These are phyloP conservation scores for Cladorrhinum sp. DNA, from an alignment of 2,329 filamentous ascomycete species.

Conservation along the genomic window DNA sequence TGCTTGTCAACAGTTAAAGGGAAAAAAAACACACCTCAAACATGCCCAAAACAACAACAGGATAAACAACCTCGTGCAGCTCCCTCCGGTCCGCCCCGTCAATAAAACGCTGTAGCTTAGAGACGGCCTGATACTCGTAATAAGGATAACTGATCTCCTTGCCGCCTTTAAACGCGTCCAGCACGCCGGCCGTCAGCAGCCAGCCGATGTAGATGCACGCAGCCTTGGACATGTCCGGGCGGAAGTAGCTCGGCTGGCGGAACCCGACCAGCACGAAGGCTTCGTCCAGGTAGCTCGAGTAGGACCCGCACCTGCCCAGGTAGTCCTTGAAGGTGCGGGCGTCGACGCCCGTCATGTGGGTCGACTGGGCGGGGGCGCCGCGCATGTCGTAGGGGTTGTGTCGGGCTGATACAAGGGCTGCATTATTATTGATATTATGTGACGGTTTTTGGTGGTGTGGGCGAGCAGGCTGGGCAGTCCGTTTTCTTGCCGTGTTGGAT, in stretches of 20 bases:
- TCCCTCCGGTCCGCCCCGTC: slow-evolving; percentile 4
- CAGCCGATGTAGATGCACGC: slow-evolving; percentile 15
- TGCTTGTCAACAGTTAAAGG: neutral
- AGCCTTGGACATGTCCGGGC: slow-evolving; percentile 11
- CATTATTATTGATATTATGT: too few species aligned
- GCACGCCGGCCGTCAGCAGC: slow-evolving; percentile 7
- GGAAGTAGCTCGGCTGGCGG: slow-evolving; percentile 9
- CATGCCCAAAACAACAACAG: slow-evolving; percentile 10
- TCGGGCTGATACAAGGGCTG: neutral
- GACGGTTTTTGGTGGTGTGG: neutral
- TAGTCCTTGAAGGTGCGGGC: slow-evolving; percentile 10
- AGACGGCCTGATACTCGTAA: slow-evolving; percentile 9
- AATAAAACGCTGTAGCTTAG: slow-evolving; percentile 8
- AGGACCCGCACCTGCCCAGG: slow-evolving; percentile 5
- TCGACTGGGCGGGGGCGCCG: slow-evolving; percentile 6
- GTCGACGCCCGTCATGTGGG: slow-evolving; percentile 9
- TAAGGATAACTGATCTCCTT: slow-evolving; percentile 10
- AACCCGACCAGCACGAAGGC: slow-evolving; percentile 11
- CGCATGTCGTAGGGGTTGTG: slow-evolving; percentile 8
- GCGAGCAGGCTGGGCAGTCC: neutral
- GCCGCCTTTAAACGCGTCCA: slow-evolving; percentile 4
- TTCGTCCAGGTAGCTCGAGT: slow-evolving; percentile 11
- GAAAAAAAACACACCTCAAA: slow-evolving; percentile 7
- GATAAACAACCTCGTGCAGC: slow-evolving; percentile 12
- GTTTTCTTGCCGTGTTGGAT: slow-evolving; percentile 1